Conservation (phyloP, 2,329 filamentous ascomycete genomes). For the Xylariaceae sp. region DNA sequence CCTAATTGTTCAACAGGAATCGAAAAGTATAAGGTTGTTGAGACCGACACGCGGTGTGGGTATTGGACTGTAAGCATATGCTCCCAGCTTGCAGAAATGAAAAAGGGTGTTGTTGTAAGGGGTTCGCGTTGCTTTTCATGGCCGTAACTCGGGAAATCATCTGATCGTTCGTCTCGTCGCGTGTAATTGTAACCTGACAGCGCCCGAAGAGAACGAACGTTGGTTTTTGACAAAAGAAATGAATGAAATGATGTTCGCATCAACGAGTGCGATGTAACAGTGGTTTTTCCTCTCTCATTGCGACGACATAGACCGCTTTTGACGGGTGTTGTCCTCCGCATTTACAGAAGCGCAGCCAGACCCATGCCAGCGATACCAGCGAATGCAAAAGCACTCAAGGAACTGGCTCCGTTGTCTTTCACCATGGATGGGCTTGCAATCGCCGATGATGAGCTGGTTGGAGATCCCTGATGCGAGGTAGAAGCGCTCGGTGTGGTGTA, state of each 20-base stretch:
- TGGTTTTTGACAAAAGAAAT: slow-evolving; percentile 34
- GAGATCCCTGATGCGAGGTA: slow-evolving; percentile 22
- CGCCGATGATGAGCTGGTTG: slow-evolving; percentile 26
- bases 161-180: slow-evolving; percentile 28
- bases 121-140: slow-evolving; percentile 20
- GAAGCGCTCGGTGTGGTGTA: slow-evolving; percentile 29
- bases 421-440: slow-evolving; percentile 34
- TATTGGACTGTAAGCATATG: slow-evolving; percentile 16
- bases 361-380: slow-evolving; percentile 48
- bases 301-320: slow-evolving; percentile 2
- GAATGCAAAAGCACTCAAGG: slow-evolving; percentile 42
- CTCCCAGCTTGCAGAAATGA: slow-evolving; percentile 19
- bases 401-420: slow-evolving; percentile 39
- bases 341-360: slow-evolving; percentile 49
- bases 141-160: slow-evolving; percentile 25
- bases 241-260: slow-evolving; percentile 28
- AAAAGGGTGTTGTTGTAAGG: slow-evolving; percentile 17
- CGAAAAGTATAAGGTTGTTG: slow-evolving; percentile 25
- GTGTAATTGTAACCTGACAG: slow-evolving; percentile 27
- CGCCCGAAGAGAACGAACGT: slow-evolving; percentile 25
- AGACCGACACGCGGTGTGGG: slow-evolving; percentile 20
- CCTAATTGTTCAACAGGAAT: slow-evolving; percentile 31
- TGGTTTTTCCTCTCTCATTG: slow-evolving; percentile 2
- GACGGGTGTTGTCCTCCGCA: slow-evolving; percentile 1
- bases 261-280: slow-evolving; percentile 22